phyloP scores from a whole-genome alignment of 306 rosid species.

The Geum urbanum region DNA sequence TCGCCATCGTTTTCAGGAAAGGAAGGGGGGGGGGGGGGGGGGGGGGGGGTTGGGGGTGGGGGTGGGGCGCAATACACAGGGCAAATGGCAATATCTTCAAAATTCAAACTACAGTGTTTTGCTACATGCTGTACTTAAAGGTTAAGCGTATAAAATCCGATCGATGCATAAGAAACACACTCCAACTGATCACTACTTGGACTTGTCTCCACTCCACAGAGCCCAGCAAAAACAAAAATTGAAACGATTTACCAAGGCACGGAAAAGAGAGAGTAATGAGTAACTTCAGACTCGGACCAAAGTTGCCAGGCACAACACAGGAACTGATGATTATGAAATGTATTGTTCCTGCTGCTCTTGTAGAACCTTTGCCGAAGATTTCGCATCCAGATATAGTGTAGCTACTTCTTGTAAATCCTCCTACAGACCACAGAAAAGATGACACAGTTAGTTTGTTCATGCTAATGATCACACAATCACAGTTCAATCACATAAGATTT shows the following conservation, averaged over 20 bases:
- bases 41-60: no score
- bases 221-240: background rate
- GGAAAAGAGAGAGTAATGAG: background rate
- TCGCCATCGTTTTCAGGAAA: no score
- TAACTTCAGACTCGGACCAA: background rate
- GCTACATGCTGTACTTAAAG: background rate
- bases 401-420: conserved; percentile 78
- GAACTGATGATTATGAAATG: conserved; percentile 38
- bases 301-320: background rate
- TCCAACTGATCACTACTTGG: background rate
- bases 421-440: conserved; percentile 33
- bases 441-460: conserved; percentile 3
- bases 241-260: background rate
- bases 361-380: conserved; percentile 76
- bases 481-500: conserved; percentile 1
- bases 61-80: no score
- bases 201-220: background rate
- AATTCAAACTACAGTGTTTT: background rate
- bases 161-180: background rate
- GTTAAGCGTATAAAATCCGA: background rate
- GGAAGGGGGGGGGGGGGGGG: no score
- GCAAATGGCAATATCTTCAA: background rate
- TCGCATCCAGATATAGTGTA: conserved; percentile 76
- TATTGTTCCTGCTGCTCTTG: conserved; percentile 93
- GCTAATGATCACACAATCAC: conserved; percentile 9